These are phyloP conservation scores for Nicotiana tomentosiformis DNA, from an alignment of 257 asterid species.

Conservation along the genomic window DNA sequence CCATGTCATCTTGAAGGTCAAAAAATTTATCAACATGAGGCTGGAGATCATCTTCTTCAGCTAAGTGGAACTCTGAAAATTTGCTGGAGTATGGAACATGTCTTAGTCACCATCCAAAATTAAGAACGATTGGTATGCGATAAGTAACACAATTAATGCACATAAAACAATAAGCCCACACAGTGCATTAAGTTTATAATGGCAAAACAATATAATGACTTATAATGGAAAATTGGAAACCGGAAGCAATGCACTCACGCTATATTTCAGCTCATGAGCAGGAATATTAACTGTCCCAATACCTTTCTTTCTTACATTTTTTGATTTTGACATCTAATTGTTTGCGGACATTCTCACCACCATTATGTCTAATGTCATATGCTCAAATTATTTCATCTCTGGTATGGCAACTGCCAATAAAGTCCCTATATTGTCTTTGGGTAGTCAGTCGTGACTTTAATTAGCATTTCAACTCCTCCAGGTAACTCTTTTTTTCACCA, in stretches of 20 bases:
- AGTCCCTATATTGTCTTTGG: not conserved
- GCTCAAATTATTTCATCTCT: not conserved
- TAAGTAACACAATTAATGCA: not conserved
- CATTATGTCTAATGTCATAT: not conserved
- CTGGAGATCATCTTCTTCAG: slow-evolving; percentile 48
- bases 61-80: slow-evolving; percentile 46
- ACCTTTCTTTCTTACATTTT: not conserved
- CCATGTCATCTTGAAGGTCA: slow-evolving; percentile 44
- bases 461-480: not conserved
- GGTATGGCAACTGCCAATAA: not conserved
- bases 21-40: slow-evolving; percentile 52
- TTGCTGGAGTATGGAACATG: slow-evolving; percentile 33
- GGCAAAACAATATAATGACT: not conserved
- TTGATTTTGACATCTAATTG: not conserved
- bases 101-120: not conserved
- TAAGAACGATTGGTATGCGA: too few relatives aligned
- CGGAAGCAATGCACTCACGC: not conserved
- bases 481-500: not conserved
- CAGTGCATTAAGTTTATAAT: not conserved
- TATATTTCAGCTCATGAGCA: not conserved
- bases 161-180: not conserved
- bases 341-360: not conserved
- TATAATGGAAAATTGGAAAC: not conserved
- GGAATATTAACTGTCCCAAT: not conserved
- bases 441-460: not conserved